Base-by-base conservation (phyloP, 495 filamentous ascomycete species). In the Tirmania nivea region DNA sequence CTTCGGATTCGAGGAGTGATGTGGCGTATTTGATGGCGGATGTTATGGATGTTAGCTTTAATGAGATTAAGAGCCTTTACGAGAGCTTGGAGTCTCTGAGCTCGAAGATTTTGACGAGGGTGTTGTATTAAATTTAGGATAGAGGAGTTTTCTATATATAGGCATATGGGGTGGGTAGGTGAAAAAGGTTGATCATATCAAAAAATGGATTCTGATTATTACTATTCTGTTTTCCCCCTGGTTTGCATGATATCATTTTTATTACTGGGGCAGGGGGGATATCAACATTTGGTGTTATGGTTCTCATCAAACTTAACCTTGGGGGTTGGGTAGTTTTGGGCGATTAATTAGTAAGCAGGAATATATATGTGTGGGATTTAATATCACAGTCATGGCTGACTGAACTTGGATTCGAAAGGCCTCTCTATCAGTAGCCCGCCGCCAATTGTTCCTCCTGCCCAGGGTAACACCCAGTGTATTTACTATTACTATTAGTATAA, bases 11-110 rank as follows among this genome's bases (percentile, higher is more conserved):
- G 69, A 79, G 83, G 71, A 90, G 86, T 59, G 89, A 95, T 67
- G 80, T 84, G 68, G 92, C 92, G 20, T 99, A 96, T 65, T 71
- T 96, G 55, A 94, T 99, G 90, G 90, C 92, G 19, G 92, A 99
- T 70, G 83, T 99, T 57, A 93, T 83, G 69, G 72, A 83, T 53
- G 86, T 94, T 60, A 78, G 83, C 61, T 68, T 74, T 11, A 71
- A 71, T 20, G 82, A 90, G 56, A 89, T 96, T 66, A 86, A 85
- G 69, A 80, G 84, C 53, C 72, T 99, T 37, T 84, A 79, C 56
- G 79, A 86, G 63, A 79, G 73, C 61, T 72, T 99, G 47, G 89
- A 96, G 63, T 74, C 71, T 53, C 70, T 95, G 57, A 77, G 72
- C 66, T 87, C 83, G 65, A 79, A 85, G 55, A 90, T 96, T 52